Base-by-base conservation (phyloP, 495 filamentous ascomycete species). In the Letharia lupina region DNA sequence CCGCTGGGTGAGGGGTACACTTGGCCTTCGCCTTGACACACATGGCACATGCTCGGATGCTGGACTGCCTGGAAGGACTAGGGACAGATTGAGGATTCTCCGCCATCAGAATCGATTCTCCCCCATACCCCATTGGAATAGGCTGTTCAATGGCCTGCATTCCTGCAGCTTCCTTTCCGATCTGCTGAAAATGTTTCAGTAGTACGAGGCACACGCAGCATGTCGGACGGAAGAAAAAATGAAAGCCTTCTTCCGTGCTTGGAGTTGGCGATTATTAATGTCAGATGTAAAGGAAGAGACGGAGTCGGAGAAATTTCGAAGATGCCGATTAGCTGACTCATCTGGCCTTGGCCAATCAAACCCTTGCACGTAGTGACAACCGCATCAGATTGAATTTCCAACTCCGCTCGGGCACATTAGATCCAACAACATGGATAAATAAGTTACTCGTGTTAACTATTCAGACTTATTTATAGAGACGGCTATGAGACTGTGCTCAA, bases 11-110 rank as follows among this genome's bases (percentile, higher is more conserved):
- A 56, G 52, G 52, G 11, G 5, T 56, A 8, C 52, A 56, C 31
- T 56, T 56, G 4, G 52, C 52, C 52, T 56, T 56, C 28, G 52
- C 52, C 18, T 56, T 56, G 31, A 56, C 52, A 18, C 52, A 56
- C 52, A 56, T 16, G 1, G 54, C 54, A 57, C 54, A 57, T 37
- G 54, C 54, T 37, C 54, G 54, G 10, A 15, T 57, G 54, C 33
- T 57, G 11, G 28, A 35, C 33, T 57, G 54, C 7, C 54, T 37
- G 33, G 33, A 35, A 56, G 28, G 6, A 33, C 5, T 37, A 4
- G 31, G 2, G 16, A 12, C 39, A 15, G 6, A 16, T 5, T 37
- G 54, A 37, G 54, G 31, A 37, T 37, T 18, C 15, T 57, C 54
- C 5, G 54, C 4, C 54, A 37, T 20, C 16, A 20, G 7, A 37